phyloP scores from a whole-genome alignment of 1,139 yeast genomes.

The Yamadazyma friedrichii region DNA sequence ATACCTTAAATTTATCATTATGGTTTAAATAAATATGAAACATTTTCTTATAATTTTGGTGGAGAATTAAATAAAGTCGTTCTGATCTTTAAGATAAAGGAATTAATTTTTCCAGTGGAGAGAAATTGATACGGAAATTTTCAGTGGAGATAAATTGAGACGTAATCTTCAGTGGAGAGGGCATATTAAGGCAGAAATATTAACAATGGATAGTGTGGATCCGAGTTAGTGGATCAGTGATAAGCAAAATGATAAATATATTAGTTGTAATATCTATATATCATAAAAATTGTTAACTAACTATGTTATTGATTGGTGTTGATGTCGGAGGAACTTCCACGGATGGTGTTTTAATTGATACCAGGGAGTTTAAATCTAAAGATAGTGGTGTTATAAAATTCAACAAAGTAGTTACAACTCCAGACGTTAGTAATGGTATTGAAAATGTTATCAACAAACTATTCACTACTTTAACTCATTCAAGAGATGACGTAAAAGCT shows the following conservation, averaged over 20 bases:
- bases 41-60: neutral
- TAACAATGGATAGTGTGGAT: too few species aligned
- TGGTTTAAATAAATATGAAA: too few species aligned
- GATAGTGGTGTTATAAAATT: conserved; percentile 34
- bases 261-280: too few species aligned
- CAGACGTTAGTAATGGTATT: conserved; percentile 43
- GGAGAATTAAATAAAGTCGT: neutral
- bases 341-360: conserved; percentile 43
- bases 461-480: conserved; percentile 13
- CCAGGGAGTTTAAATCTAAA: conserved; percentile 18
- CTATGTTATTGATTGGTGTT: conserved; percentile 30
- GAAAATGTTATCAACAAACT: conserved; percentile 29
- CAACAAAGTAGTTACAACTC: conserved; percentile 42
- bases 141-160: too few species aligned
- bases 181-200: too few species aligned
- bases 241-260: too few species aligned
- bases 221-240: too few species aligned
- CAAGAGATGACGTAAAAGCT: conserved; percentile 25
- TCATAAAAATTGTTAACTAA: too few species aligned
- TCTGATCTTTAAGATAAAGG: neutral
- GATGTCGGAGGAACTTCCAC: conserved; percentile 53
- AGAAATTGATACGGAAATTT: too few species aligned
- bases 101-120: too few species aligned
- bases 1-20: too few species aligned
- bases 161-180: too few species aligned